Conservation (phyloP, 164 flowering plant species). For the Tetrastigma voinierianum region DNA sequence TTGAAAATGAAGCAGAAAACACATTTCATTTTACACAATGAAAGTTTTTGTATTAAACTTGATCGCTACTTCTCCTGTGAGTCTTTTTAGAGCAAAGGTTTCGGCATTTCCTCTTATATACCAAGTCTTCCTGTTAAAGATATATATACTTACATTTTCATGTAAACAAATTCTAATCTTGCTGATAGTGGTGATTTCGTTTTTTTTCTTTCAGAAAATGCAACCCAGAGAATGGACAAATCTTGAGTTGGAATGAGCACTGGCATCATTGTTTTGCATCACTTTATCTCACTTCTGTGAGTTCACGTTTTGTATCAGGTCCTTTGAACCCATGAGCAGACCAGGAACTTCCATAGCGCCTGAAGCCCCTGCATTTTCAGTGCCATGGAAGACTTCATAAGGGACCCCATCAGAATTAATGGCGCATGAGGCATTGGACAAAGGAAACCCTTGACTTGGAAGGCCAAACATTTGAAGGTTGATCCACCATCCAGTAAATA, state of each 20-base stretch:
- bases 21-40: no score
- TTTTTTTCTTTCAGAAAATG: neutral
- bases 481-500: slow-evolving; percentile 51
- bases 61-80: neutral
- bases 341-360: slow-evolving; percentile 24
- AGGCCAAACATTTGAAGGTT: slow-evolving; percentile 51
- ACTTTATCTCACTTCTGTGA: no score
- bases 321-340: slow-evolving; percentile 28
- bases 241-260: slow-evolving; percentile 39
- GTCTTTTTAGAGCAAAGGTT: neutral
- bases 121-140: neutral
- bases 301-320: slow-evolving; percentile 12
- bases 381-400: slow-evolving; percentile 28
- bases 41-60: no score
- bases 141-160: neutral
- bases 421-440: slow-evolving; percentile 53
- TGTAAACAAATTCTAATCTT: neutral
- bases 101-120: neutral
- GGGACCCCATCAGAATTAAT: slow-evolving; percentile 38
- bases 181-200: no score
- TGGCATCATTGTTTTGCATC: slow-evolving; percentile 16
- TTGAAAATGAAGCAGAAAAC: no score
- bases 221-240: slow-evolving; percentile 11
- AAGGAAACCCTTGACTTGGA: slow-evolving; percentile 57
- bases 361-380: slow-evolving; percentile 27